Percentiles rank a stretch among this genome's conserved stretches.
Conservation (phyloP, 2,329 filamentous ascomycete genomes). For the Colletotrichum sp. region DNA sequence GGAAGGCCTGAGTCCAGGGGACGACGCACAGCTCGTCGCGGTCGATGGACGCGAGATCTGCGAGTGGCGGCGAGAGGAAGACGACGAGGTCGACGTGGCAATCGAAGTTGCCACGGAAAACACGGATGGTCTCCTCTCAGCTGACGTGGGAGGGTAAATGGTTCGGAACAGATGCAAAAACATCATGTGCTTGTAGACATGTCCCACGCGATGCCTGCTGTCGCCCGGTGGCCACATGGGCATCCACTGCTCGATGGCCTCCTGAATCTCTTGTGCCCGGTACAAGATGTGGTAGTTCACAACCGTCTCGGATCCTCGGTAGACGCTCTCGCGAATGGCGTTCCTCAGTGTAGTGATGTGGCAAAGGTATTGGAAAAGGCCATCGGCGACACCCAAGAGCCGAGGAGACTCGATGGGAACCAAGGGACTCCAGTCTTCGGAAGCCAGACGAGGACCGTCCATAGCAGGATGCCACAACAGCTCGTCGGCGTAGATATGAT, state of each 20-base stretch:
- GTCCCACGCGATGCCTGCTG: conserved; percentile 58
- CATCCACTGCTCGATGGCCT: conserved; percentile 75
- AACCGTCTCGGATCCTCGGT: conserved; percentile 64
- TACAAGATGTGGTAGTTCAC: conserved; percentile 78
- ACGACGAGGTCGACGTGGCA: conserved; percentile 18
- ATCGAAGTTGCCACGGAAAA: conserved; percentile 21
- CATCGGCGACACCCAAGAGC: conserved; percentile 83
- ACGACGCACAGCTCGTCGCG: conserved; percentile 37
- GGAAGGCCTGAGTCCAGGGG: conserved; percentile 29
- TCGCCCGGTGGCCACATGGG: conserved; percentile 66
- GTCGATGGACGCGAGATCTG: conserved; percentile 22
- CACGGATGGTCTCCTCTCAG: conserved; percentile 17
- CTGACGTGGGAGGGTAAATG: conserved; percentile 56
- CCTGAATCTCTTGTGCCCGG: conserved; percentile 77
- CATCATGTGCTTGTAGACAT: conserved; percentile 70
- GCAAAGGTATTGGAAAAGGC: conserved; percentile 78
- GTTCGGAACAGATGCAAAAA: conserved; percentile 69
- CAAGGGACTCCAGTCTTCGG: conserved; percentile 48
- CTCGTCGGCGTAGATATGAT: conserved; percentile 74
- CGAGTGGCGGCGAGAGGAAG: conserved; percentile 20
- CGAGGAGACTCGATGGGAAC: conserved; percentile 52
- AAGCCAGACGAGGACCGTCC: conserved; percentile 40
- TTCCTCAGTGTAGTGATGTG: conserved; percentile 81
- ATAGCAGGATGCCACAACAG: conserved; percentile 55
- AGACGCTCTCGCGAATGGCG: conserved; percentile 72